A percentile compares a stretch with the other conserved stretches of the same genome.
These are phyloP conservation scores for Ananas comosus DNA, from an alignment of 176 grass and related monocot genomes.

Conservation along the genomic window DNA sequence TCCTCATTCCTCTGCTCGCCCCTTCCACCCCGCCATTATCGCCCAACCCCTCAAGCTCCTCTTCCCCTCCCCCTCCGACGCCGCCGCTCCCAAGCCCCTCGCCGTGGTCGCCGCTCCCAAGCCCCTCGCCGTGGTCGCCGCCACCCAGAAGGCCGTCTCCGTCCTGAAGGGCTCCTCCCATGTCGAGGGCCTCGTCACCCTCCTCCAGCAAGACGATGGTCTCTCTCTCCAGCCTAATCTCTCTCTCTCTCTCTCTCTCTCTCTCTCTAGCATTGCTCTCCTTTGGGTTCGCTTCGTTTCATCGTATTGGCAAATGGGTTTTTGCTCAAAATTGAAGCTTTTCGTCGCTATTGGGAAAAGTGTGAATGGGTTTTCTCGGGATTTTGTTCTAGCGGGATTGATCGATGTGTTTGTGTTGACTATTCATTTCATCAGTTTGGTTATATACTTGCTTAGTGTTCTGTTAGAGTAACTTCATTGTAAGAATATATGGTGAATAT, in stretches of 20 bases:
- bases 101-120: conserved; percentile 46
- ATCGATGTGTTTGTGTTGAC: too few species aligned
- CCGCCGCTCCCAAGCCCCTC: conserved; percentile 19
- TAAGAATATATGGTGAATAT: not conserved
- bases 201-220: conserved; percentile 62
- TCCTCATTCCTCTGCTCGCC: conserved; percentile 43
- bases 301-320: too few species aligned
- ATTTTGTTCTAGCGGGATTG: too few species aligned
- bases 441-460: too few species aligned
- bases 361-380: too few species aligned
- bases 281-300: too few species aligned
- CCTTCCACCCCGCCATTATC: conserved; percentile 40
- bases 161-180: conserved; percentile 70
- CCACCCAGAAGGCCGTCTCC: conserved; percentile 73
- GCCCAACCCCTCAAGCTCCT: conserved; percentile 22
- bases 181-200: conserved; percentile 77
- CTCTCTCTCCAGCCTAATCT: not conserved
- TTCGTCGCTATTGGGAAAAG: too few species aligned
- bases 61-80: not conserved
- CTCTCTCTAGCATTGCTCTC: not conserved
- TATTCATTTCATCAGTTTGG: too few species aligned
- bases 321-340: too few species aligned
- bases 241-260: not conserved
- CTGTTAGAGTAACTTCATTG: too few species aligned
- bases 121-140: conserved; percentile 41